A percentile compares a stretch with the other conserved stretches of the same genome.
phyloP scores from a whole-genome alignment of 208 protist species.

The Crithidia fasciculata region DNA sequence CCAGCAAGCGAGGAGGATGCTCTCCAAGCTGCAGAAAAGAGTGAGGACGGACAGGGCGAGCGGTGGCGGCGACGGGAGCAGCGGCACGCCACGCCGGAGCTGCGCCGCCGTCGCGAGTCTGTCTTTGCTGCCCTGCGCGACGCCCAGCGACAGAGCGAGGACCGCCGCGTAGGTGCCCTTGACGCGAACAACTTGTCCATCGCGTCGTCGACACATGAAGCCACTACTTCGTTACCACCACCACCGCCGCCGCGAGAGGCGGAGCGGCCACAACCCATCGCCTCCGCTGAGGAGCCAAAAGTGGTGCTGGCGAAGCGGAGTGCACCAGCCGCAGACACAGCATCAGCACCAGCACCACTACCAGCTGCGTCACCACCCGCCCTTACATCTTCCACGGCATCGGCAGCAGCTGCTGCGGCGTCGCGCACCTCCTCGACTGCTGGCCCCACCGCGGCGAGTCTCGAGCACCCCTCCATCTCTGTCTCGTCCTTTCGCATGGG shows the following conservation, averaged over 20 bases:
- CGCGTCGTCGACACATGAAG: neutral
- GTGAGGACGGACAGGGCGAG: no score
- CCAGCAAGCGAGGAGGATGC: neutral
- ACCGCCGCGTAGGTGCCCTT: neutral
- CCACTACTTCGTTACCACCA: no score
- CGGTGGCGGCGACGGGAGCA: neutral
- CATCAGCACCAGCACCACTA: no score
- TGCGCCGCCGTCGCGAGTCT: constrained; percentile 16
- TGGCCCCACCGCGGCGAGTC: neutral
- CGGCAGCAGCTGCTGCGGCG: neutral
- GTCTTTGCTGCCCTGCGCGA: constrained; percentile 16
- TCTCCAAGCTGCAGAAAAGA: neutral
- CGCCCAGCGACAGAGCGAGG: neutral
- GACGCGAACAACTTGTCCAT: constrained; percentile 2
- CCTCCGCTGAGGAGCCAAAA: neutral
- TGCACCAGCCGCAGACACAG: no score
- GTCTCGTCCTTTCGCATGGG: neutral
- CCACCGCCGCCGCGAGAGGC: neutral
- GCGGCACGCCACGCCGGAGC: constrained; percentile 6
- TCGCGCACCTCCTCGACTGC: neutral
- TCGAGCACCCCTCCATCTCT: neutral
- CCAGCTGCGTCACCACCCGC: no score
- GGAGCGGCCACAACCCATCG: neutral
- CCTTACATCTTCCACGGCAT: no score
- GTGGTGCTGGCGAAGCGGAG: neutral